A percentile compares a stretch with the other conserved stretches of the same genome.
These are phyloP conservation scores for Fagus sylvatica DNA, from an alignment of 306 rosid genomes.

Conservation along the genomic window DNA sequence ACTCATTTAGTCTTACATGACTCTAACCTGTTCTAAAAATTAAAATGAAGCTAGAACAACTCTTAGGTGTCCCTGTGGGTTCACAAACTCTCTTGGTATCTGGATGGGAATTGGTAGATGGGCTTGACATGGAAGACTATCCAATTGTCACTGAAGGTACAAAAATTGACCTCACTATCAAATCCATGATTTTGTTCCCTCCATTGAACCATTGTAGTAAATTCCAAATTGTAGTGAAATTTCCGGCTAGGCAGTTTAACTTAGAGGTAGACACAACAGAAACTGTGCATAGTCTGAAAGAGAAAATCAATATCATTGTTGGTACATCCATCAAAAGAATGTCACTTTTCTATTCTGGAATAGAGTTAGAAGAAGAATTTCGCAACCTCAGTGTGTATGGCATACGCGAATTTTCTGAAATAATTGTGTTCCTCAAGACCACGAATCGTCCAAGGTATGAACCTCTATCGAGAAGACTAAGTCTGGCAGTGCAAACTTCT, in stretches of 20 bases:
- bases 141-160: too few species aligned
- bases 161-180: too few species aligned
- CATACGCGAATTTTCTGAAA: constrained; percentile 55
- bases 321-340: constrained; percentile 60
- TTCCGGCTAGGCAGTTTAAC: constrained; percentile 49
- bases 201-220: constrained; percentile 22
- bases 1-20: too few species aligned
- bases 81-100: constrained; percentile 62
- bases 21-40: constrained; percentile 50
- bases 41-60: constrained; percentile 71
- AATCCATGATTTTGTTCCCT: constrained; percentile 6
- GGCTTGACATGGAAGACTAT: too few species aligned
- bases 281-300: constrained; percentile 71
- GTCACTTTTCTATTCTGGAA: constrained; percentile 60
- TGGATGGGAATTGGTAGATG: constrained; percentile 70
- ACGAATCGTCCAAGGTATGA: constrained; percentile 48
- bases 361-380: constrained; percentile 62
- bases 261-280: constrained; percentile 67
- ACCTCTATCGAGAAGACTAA: constrained; percentile 45
- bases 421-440: constrained; percentile 52
- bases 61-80: constrained; percentile 51
- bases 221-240: constrained; percentile 53
- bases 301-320: constrained; percentile 67
- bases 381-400: constrained; percentile 61
- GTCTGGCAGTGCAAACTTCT: constrained; percentile 66